Base-by-base conservation (phyloP, 2,329 filamentous ascomycete species). In the Penicillium sp. region DNA sequence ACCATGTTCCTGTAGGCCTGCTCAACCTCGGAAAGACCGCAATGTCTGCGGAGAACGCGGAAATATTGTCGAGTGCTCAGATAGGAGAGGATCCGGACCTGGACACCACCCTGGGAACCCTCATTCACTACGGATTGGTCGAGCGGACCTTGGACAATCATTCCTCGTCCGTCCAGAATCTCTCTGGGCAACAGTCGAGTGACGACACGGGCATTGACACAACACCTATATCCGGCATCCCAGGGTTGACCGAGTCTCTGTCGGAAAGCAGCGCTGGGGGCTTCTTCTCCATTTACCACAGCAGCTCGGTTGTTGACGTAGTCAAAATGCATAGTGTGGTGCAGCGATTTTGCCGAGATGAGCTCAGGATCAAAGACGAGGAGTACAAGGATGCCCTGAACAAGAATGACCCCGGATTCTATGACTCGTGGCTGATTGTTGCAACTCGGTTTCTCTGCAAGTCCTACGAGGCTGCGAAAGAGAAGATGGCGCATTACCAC, bases 1-100 rank as follows among this genome's bases (percentile, higher is more conserved):
- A 84, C 49, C 78, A 84, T 50, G 76, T 88, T 5, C 86, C 86
- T 0, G 82, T 88, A 20, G 84, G 85, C 49, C 81, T 89, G 75
- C 71, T 89, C 11, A 73, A 73, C 27, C 72, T 87, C 14, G 85
- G 84, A 67, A 63, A 61, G 35, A 62, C 61, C 14, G 65, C 64
- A 6, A 63, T 76, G 48, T 57, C 67, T 3, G 54, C 55, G 3
- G 64, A 62, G 50, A 66, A 70, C 27, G 58, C 71, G n/a, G 61
- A 70, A 18, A 72, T 75, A n/a, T 51, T 72, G 42, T 70, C 71
- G 8, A 69, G 66, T 49, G 67, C 66, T 43, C 59, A 66, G 40
- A 56, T 63, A 10, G 69, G 66, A 18, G 70, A 72, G 36, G 62
- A 58, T 1, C 63, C 64, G 2, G 74, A 78, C 46, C 65, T 79